Percentiles rank a stretch among this genome's conserved stretches.
These are phyloP conservation scores for Umbelopsis ramanniana DNA, from an alignment of 192 early-diverging fungal genomes.

Conservation along the genomic window DNA sequence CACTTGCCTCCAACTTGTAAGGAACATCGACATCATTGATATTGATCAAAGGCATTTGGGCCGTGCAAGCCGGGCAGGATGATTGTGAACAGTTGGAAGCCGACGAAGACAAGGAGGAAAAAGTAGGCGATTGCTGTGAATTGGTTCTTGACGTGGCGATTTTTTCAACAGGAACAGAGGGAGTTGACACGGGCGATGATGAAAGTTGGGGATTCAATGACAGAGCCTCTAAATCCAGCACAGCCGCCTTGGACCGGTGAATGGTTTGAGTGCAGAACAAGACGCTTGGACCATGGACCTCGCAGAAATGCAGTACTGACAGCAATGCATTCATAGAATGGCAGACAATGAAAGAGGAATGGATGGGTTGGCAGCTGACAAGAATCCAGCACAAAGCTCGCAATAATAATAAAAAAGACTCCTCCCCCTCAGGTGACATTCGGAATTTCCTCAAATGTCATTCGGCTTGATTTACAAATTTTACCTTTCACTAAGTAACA, in stretches of 20 bases:
- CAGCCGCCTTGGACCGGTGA: constrained; percentile 24
- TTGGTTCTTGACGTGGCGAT: not conserved
- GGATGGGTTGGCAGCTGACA: constrained; percentile 18
- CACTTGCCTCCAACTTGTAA: constrained; percentile 31
- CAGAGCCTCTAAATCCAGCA: constrained; percentile 5
- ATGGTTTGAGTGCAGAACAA: constrained; percentile 52
- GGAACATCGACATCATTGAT: not conserved
- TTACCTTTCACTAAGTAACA: not conserved
- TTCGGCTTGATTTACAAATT: not conserved
- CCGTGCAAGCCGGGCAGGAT: constrained; percentile 39
- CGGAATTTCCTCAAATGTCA: constrained; percentile 18
- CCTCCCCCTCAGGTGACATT: constrained; percentile 15
- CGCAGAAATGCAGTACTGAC: constrained; percentile 52
- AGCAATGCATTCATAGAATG: constrained; percentile 48
- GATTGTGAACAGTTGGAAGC: constrained; percentile 7
- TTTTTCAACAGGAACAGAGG: constrained; percentile 17
- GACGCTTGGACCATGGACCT: constrained; percentile 46
- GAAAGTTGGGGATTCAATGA: not conserved
- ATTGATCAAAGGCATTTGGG: constrained; percentile 33
- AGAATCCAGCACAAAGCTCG: not conserved
- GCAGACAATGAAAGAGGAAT: not conserved
- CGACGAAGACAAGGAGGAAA: constrained; percentile 18
- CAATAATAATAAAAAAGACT: not conserved
- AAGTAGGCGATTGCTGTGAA: constrained; percentile 14
- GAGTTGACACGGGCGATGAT: constrained; percentile 10